Percentiles rank a stretch among this genome's conserved stretches.
Conservation (phyloP, 2,329 filamentous ascomycete genomes). For the Verticillium nonalfalfae region DNA sequence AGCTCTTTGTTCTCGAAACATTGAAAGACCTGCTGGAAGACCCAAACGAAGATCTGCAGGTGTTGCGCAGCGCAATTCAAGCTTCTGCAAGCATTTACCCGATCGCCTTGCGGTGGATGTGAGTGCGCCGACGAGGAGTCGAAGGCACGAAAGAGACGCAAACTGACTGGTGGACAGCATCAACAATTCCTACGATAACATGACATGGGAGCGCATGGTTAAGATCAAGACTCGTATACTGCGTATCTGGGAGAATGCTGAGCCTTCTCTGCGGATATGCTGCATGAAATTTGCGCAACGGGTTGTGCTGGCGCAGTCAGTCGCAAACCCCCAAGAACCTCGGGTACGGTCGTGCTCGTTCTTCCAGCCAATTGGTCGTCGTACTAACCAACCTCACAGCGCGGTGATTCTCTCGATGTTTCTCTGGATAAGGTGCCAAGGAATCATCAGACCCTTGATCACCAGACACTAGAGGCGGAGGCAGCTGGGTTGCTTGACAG, state of each 20-base stretch:
- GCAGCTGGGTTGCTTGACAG: conserved; percentile 86
- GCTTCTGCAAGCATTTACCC: conserved; percentile 90
- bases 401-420: conserved; percentile 57
- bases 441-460: conserved; percentile 74
- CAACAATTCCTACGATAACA: conserved; percentile 73
- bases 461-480: conserved; percentile 83
- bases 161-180: conserved; percentile 53
- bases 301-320: conserved; percentile 86
- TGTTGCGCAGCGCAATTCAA: conserved; percentile 82
- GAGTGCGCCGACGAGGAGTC: conserved; percentile 40
- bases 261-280: conserved; percentile 75
- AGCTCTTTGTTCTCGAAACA: conserved; percentile 70
- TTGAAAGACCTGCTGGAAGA: conserved; percentile 65
- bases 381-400: conserved; percentile 21
- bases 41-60: conserved; percentile 68
- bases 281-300: conserved; percentile 97
- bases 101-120: conserved; percentile 89
- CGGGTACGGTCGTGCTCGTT: conserved; percentile 51
- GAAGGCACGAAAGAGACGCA: not conserved
- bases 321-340: conserved; percentile 73
- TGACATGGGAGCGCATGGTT: conserved; percentile 82
- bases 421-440: conserved; percentile 80
- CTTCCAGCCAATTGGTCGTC: not conserved
- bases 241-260: conserved; percentile 76
- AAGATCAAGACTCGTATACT: conserved; percentile 86